phyloP scores from a whole-genome alignment of 2,329 filamentous ascomycete species.

The Arthrinium puccinioides region DNA sequence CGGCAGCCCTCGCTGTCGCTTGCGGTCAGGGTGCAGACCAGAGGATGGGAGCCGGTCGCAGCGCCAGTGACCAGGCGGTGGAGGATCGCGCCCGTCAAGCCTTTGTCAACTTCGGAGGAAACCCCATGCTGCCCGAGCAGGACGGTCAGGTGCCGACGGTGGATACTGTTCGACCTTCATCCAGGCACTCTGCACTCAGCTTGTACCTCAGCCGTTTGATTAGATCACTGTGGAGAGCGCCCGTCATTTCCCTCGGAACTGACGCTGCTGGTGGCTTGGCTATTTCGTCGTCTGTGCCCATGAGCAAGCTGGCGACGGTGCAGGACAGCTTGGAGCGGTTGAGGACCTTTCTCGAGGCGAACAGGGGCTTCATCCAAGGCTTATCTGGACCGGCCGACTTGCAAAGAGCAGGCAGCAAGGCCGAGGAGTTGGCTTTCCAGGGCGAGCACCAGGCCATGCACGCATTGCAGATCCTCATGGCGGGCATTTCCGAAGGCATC shows the following conservation, averaged over 20 bases:
- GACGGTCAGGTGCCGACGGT: constrained; percentile 65
- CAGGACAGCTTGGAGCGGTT: constrained; percentile 77
- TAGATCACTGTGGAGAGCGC: constrained; percentile 78
- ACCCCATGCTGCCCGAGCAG: constrained; percentile 72
- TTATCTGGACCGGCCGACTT: constrained; percentile 84
- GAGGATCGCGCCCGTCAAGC: constrained; percentile 77
- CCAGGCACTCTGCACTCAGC: constrained; percentile 80
- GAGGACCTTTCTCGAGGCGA: constrained; percentile 75
- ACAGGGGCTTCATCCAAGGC: constrained; percentile 87
- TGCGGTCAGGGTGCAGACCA: constrained; percentile 79
- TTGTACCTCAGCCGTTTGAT: constrained; percentile 85
- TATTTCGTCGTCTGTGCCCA: constrained; percentile 60
- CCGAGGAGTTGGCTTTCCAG: constrained; percentile 87
- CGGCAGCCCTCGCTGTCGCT: constrained; percentile 86
- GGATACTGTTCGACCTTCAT: constrained; percentile 80
- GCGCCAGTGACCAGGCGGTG: constrained; percentile 76
- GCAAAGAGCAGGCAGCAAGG: constrained; percentile 68
- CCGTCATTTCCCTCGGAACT: constrained; percentile 54
- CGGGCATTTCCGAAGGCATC: constrained; percentile 90
- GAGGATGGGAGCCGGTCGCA: constrained; percentile 61
- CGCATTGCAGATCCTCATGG: constrained; percentile 76
- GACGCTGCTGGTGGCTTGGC: constrained; percentile 51
- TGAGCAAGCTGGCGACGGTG: constrained; percentile 63
- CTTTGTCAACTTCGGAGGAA: constrained; percentile 89
- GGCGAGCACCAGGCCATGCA: constrained; percentile 91